phyloP scores from a whole-genome alignment of 108 stramenopile species.

The Schizochytrium sp. region DNA sequence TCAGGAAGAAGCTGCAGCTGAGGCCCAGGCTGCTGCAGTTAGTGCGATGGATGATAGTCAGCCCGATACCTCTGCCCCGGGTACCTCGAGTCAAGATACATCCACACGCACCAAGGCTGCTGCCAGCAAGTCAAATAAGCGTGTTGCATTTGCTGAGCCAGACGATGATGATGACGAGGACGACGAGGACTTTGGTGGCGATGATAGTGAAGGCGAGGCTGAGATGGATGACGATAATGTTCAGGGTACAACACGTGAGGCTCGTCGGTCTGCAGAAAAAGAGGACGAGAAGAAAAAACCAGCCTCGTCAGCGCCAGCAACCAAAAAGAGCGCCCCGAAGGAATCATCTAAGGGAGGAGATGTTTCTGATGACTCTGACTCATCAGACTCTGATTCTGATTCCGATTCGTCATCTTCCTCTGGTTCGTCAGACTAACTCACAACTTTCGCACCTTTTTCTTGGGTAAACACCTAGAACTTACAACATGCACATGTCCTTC shows the following conservation, averaged over 20 bases:
- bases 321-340: background rate
- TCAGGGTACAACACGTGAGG: background rate
- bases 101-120: background rate
- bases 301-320: background rate
- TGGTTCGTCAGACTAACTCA: too few relatives aligned
- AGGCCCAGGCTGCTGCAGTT: background rate
- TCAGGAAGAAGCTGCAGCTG: slow-evolving; percentile 10
- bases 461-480: too few relatives aligned
- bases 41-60: too few relatives aligned
- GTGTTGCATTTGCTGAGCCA: slow-evolving; percentile 14
- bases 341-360: too few relatives aligned
- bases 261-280: background rate
- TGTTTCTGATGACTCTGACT: too few relatives aligned
- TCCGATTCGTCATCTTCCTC: too few relatives aligned
- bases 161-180: background rate
- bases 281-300: too few relatives aligned
- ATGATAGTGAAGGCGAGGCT: background rate
- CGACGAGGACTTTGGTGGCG: background rate
- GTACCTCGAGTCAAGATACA: background rate
- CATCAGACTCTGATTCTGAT: too few relatives aligned
- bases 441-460: too few relatives aligned
- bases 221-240: slow-evolving; percentile 30
- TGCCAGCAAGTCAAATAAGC: background rate
- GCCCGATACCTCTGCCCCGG: background rate
- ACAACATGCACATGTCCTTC: too few relatives aligned